Evolutionary conservation across 768 basidiomycete genomes (phyloP).

Genomic region (Sporobolomyces roseus): DNA sequence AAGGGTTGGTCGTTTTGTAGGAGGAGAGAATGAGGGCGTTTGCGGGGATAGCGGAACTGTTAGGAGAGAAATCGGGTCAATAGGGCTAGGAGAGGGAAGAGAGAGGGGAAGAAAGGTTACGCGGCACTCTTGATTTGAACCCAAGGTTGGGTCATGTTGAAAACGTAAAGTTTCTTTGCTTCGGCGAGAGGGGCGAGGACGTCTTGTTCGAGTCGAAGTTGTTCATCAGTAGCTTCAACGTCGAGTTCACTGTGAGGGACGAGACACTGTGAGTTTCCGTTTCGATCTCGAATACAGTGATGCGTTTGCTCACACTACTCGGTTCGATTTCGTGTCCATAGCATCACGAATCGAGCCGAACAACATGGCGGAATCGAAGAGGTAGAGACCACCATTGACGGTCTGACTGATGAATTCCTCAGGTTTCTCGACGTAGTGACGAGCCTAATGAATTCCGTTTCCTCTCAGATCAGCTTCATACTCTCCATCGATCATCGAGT

Average conservation of each 20-base stretch:
- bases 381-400: slow-evolving; percentile 52
- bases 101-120: slow-evolving; percentile 41
- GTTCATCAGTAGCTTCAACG: slow-evolving; percentile 50
- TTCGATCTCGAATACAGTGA: not conserved
- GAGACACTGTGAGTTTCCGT: too few relatives aligned
- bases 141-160: slow-evolving; percentile 51
- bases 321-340: slow-evolving; percentile 51
- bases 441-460: slow-evolving; percentile 12
- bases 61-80: not conserved
- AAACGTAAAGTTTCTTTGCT: slow-evolving; percentile 51
- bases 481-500: too few relatives aligned
- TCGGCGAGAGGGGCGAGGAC: slow-evolving; percentile 52
- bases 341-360: slow-evolving; percentile 53
- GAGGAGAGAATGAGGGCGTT: slow-evolving; percentile 51
- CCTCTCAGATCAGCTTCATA: too few relatives aligned
- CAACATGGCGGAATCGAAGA: slow-evolving; percentile 50
- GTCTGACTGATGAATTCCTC: slow-evolving; percentile 52
- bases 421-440: slow-evolving; percentile 51
- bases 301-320: slow-evolving; percentile 44
- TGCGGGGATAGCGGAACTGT: slow-evolving; percentile 53
- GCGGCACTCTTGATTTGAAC: slow-evolving; percentile 54
- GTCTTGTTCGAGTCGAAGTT: slow-evolving; percentile 53
- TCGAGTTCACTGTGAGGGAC: slow-evolving; percentile 1
- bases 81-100: not conserved
- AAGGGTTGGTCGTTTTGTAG: slow-evolving; percentile 50